These are phyloP conservation scores for Capillidium heterosporum DNA, from an alignment of 371 early-diverging fungal genomes.

Conservation along the genomic window DNA sequence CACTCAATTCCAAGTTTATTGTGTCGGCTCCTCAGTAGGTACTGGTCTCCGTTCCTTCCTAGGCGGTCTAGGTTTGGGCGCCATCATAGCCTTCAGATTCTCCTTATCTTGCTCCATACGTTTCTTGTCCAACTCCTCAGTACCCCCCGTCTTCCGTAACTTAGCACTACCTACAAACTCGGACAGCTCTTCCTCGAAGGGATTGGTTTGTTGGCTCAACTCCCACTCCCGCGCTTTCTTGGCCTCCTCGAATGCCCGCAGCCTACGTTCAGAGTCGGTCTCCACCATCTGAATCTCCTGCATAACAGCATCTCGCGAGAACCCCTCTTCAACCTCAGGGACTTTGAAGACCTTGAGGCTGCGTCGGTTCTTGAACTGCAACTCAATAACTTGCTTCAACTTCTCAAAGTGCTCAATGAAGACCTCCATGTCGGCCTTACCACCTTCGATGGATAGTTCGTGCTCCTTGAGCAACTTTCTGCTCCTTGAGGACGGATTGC, in stretches of 20 bases:
- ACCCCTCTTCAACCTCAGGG: slow-evolving; percentile 37
- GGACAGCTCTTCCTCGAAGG: slow-evolving; percentile 48
- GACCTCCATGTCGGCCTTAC: slow-evolving; percentile 38
- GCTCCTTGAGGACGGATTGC: slow-evolving; percentile 57
- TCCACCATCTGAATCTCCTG: slow-evolving; percentile 45
- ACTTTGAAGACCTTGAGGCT: slow-evolving; percentile 30
- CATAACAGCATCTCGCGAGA: slow-evolving; percentile 36
- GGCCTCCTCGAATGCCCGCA: slow-evolving; percentile 46
- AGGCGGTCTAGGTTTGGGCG: not conserved
- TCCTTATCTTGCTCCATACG: slow-evolving; percentile 36
- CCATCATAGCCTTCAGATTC: slow-evolving; percentile 36
- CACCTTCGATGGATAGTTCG: slow-evolving; percentile 37
- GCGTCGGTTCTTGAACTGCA: slow-evolving; percentile 21
- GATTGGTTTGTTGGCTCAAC: slow-evolving; percentile 36
- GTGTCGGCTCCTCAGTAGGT: too few relatives aligned
- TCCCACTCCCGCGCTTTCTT: slow-evolving; percentile 44
- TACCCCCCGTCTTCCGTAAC: slow-evolving; percentile 48
- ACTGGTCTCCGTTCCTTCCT: not conserved
- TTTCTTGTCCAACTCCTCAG: slow-evolving; percentile 39
- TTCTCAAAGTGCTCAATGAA: slow-evolving; percentile 32
- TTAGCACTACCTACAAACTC: slow-evolving; percentile 38
- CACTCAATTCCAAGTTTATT: too few relatives aligned
- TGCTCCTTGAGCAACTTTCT: slow-evolving; percentile 57
- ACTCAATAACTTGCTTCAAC: slow-evolving; percentile 31
- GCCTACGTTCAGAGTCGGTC: slow-evolving; percentile 37